These are phyloP conservation scores for Akanthomyces lecanii DNA, from an alignment of 2,329 filamentous ascomycete genomes.

Conservation along the genomic window DNA sequence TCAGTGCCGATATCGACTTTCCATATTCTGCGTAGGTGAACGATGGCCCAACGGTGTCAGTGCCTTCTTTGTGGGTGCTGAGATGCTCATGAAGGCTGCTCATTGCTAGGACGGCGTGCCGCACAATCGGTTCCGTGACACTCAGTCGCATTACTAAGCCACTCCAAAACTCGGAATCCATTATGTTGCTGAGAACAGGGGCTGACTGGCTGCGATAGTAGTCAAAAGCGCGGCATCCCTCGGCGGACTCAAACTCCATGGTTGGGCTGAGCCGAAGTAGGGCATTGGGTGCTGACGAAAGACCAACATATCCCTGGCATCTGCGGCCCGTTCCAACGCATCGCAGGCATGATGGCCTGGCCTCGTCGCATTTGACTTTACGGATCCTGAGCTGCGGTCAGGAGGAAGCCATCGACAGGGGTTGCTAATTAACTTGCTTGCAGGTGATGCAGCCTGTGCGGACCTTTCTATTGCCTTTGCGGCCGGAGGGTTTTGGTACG, in stretches of 20 bases:
- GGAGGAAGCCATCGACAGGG: constrained; percentile 6
- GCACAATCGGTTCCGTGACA: constrained; percentile 41
- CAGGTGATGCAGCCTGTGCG: constrained; percentile 51
- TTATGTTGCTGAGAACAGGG: constrained; percentile 39
- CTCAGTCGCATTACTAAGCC: constrained; percentile 43
- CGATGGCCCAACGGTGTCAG: constrained; percentile 19
- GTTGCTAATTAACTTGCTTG: constrained; percentile 40
- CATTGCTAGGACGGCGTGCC: constrained; percentile 47
- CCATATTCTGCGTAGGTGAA: constrained; percentile 40
- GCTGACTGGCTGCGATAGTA: constrained; percentile 34
- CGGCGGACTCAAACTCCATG: constrained; percentile 21
- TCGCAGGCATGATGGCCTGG: constrained; percentile 47
- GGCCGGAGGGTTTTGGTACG: constrained; percentile 24
- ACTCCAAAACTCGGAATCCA: constrained; percentile 41
- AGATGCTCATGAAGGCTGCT: constrained; percentile 42
- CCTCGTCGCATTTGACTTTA: constrained; percentile 55
- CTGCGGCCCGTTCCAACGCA: constrained; percentile 52
- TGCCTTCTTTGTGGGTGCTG: constrained; percentile 17
- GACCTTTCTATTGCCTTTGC: constrained; percentile 43
- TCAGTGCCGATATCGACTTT: constrained; percentile 41
- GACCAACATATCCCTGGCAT: constrained; percentile 50
- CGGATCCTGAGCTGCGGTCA: constrained; percentile 38
- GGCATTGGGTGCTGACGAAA: constrained; percentile 16
- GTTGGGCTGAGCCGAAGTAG: constrained; percentile 17
- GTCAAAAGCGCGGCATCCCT: constrained; percentile 29